Conservation (phyloP, 768 basidiomycete genomes). For the Amanita muscaria region DNA sequence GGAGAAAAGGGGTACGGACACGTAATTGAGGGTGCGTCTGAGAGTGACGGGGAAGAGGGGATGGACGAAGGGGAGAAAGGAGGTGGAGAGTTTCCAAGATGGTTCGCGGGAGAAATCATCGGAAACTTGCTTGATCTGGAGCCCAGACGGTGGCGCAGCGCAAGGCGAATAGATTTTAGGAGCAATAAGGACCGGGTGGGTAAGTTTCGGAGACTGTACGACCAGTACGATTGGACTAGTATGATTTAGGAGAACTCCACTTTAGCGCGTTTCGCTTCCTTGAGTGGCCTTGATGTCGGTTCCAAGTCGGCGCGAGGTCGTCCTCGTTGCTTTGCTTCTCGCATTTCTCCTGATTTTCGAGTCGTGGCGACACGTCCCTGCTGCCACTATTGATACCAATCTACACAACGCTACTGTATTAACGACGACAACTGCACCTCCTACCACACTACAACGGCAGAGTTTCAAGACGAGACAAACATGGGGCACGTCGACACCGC, state of each 20-base stretch:
- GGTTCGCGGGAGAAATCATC: slow-evolving; percentile 92
- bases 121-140: slow-evolving; percentile 87
- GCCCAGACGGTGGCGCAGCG: slow-evolving; percentile 77
- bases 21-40: slow-evolving; percentile 86
- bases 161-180: slow-evolving; percentile 61
- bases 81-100: slow-evolving; percentile 84
- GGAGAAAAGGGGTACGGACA: slow-evolving; percentile 98
- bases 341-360: slow-evolving; percentile 10
- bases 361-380: slow-evolving; percentile 3
- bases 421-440: slow-evolving; percentile 7
- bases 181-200: slow-evolving; percentile 63
- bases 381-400: too few species aligned
- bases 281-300: neutral
- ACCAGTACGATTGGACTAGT: slow-evolving; percentile 73
- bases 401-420: neutral
- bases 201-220: slow-evolving; percentile 67
- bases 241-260: slow-evolving; percentile 42
- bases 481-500: slow-evolving; percentile 28
- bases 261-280: neutral
- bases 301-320: slow-evolving; percentile 13
- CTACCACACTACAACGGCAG: too few species aligned
- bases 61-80: slow-evolving; percentile 85
- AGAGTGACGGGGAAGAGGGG: slow-evolving; percentile 47
- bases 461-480: slow-evolving; percentile 23
- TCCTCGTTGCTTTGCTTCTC: slow-evolving; percentile 11